phyloP scores from a whole-genome alignment of 129 eudicot genomes.

The Tagetes erecta region DNA sequence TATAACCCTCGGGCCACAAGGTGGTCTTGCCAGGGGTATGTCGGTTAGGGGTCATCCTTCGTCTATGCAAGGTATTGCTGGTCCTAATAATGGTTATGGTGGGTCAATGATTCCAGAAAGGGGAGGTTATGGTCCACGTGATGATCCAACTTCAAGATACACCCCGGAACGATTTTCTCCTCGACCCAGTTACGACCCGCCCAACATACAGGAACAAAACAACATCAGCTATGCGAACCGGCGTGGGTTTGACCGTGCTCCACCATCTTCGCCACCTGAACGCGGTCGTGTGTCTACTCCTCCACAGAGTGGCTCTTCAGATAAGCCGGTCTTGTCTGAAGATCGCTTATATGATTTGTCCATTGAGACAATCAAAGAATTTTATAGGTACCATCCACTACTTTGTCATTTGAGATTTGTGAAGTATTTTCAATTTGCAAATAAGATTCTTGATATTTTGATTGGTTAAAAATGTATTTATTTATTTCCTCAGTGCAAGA shows the following conservation, averaged over 20 bases:
- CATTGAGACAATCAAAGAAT: conserved; percentile 69
- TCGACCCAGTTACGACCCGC: conserved; percentile 47
- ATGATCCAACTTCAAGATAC: conserved; percentile 53
- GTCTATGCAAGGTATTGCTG: conserved; percentile 37
- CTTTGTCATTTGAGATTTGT: not conserved
- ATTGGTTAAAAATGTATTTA: not conserved
- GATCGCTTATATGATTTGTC: conserved; percentile 74
- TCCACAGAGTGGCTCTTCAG: conserved; percentile 44
- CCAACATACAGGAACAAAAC: conserved; percentile 43
- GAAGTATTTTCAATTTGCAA: not conserved
- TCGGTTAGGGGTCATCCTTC: conserved; percentile 73
- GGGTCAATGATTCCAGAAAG: conserved; percentile 50
- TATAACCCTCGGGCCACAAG: conserved; percentile 94
- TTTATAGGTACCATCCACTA: conserved; percentile 59
- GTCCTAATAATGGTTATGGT: conserved; percentile 61
- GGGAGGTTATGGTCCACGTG: conserved; percentile 53
- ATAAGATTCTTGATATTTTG: not conserved
- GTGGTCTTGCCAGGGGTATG: conserved; percentile 96
- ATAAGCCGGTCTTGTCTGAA: conserved; percentile 52
- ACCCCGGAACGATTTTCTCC: conserved; percentile 45
- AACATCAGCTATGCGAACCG: conserved; percentile 28
- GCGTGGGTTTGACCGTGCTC: conserved; percentile 46
- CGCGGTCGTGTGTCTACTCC: conserved; percentile 37
- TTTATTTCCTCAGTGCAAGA: conserved; percentile 56
- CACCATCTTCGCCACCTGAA: conserved; percentile 47